These are phyloP conservation scores for Phytopythium vexans DNA, from an alignment of 352 stramenopile genomes.

Conservation along the genomic window DNA sequence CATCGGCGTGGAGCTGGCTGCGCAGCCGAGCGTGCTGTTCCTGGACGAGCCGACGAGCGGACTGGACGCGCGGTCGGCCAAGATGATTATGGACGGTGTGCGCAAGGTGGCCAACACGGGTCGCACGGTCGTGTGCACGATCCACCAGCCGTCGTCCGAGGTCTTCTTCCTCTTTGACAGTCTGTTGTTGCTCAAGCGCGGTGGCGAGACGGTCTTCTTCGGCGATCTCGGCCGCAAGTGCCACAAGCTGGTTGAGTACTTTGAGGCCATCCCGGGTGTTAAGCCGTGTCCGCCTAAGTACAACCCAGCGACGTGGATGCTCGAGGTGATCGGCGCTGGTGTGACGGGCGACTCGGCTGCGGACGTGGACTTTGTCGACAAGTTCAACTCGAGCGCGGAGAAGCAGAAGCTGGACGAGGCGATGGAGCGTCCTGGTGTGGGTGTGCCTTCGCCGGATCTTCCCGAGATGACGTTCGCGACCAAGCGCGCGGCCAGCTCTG, in stretches of 20 bases:
- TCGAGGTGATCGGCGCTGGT: conserved; percentile 44
- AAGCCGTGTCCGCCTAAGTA: conserved; percentile 52
- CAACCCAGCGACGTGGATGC: conserved; percentile 84
- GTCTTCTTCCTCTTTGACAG: conserved; percentile 48
- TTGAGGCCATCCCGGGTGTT: no score
- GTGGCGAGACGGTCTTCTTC: no score
- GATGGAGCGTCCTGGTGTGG: conserved; percentile 15
- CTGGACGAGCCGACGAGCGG: conserved; percentile 43
- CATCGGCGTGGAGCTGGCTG: conserved; percentile 32
- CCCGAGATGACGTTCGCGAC: conserved; percentile 21
- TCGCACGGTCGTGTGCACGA: conserved; percentile 57
- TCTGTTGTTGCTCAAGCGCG: no score
- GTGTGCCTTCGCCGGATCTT: conserved; percentile 8
- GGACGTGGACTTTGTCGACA: conserved; percentile 22
- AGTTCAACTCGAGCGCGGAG: conserved; percentile 23
- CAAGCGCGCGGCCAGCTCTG: conserved; percentile 20
- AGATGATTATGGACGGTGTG: no score
- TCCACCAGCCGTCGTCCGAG: conserved; percentile 17
- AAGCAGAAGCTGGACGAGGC: conserved; percentile 14
- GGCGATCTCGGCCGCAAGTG: no score
- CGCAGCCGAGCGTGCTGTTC: conserved; percentile 31
- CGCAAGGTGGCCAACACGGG: conserved; percentile 48
- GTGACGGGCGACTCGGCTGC: conserved; percentile 21
- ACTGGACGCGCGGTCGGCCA: conserved; percentile 59
- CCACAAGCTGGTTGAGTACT: no score